phyloP scores from a whole-genome alignment of 441 rosid species.

The Metrosideros polymorpha region DNA sequence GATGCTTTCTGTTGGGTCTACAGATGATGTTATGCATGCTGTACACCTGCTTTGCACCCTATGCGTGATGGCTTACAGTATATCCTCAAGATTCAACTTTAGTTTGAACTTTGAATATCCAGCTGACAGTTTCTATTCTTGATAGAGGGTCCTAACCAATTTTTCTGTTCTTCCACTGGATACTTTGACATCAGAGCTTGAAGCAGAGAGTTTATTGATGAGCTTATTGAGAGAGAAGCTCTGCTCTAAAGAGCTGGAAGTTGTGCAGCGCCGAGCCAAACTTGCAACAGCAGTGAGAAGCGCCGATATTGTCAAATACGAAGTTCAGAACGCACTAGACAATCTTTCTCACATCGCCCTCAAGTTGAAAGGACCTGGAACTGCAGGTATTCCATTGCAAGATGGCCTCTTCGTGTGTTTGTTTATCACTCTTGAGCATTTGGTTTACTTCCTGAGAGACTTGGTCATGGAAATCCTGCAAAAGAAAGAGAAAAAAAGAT shows the following conservation, averaged over 20 bases:
- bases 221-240: conserved; percentile 73
- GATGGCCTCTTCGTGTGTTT: background rate
- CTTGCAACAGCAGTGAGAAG: conserved; percentile 67
- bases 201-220: conserved; percentile 63
- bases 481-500: conserved; percentile 41
- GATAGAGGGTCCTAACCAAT: background rate
- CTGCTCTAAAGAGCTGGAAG: conserved; percentile 70
- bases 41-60: background rate
- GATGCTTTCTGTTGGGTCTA: background rate
- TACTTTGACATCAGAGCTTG: conserved; percentile 42
- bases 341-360: conserved; percentile 50
- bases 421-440: background rate
- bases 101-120: background rate
- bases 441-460: background rate
- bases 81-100: background rate
- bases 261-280: conserved; percentile 72
- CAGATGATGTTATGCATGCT: background rate
- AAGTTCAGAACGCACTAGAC: conserved; percentile 64
- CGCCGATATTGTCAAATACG: conserved; percentile 58
- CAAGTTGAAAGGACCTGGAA: conserved; percentile 58
- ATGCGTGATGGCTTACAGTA: too few species aligned
- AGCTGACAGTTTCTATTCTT: background rate
- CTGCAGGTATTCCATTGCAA: conserved; percentile 49
- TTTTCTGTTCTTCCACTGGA: conserved; percentile 29
- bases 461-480: background rate